These are phyloP conservation scores for Stropharia rugosoannulata DNA, from an alignment of 768 basidiomycete genomes.

Conservation along the genomic window DNA sequence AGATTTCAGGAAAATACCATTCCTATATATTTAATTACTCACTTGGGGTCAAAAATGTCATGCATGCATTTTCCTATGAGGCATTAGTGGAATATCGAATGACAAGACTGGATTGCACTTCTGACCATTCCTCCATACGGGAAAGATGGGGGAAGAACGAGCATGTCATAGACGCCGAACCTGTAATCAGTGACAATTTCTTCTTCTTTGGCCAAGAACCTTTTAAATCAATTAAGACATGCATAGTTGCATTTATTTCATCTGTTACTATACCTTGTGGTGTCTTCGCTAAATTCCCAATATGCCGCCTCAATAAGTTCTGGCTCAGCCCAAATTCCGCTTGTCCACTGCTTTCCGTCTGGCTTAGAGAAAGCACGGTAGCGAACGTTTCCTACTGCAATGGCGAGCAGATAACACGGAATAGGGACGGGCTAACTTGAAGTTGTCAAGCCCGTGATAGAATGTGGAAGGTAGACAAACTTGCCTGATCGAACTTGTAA, in stretches of 20 bases:
- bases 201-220: slow-evolving; percentile 79
- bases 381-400: slow-evolving; percentile 80
- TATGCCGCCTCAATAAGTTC: slow-evolving; percentile 72
- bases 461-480: slow-evolving; percentile 12
- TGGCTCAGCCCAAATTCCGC: slow-evolving; percentile 92
- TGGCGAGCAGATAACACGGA: slow-evolving; percentile 90
- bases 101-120: background rate
- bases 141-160: slow-evolving; percentile 89
- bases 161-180: slow-evolving; percentile 87
- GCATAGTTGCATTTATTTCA: slow-evolving; percentile 3
- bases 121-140: slow-evolving; percentile 89
- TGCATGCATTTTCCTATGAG: slow-evolving; percentile 80
- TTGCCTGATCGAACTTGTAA: slow-evolving; percentile 78
- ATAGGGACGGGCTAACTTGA: slow-evolving; percentile 70
- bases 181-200: slow-evolving; percentile 70
- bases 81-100: background rate
- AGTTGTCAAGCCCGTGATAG: background rate
- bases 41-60: slow-evolving; percentile 90
- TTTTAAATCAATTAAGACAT: slow-evolving; percentile 22
- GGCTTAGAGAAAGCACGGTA: slow-evolving; percentile 65
- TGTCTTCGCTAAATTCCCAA: slow-evolving; percentile 90
- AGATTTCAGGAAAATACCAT: background rate
- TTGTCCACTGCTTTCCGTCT: slow-evolving; percentile 71
- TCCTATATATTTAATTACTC: slow-evolving; percentile 15
- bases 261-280: slow-evolving; percentile 52